Percentiles rank a stretch among this genome's conserved stretches.
phyloP scores from a whole-genome alignment of 805 yeast species.

The Wickerhamiella domercqiae region DNA sequence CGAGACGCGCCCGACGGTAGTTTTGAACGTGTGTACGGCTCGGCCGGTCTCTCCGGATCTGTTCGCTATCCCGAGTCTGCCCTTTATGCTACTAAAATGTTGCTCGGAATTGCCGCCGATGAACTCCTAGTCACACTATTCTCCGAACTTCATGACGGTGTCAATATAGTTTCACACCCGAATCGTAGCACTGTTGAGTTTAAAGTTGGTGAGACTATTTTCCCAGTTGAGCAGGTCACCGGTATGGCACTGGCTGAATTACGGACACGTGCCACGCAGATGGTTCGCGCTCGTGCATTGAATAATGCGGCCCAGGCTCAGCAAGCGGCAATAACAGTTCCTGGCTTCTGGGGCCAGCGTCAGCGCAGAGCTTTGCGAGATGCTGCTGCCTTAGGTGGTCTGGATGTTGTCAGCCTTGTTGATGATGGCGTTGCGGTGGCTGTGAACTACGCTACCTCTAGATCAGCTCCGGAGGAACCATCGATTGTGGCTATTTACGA shows the following conservation, averaged over 20 bases:
- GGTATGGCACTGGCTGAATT: constrained; percentile 71
- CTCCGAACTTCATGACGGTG: constrained; percentile 43
- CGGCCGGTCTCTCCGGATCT: constrained; percentile 52
- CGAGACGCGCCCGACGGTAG: constrained; percentile 16
- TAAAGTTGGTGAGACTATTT: constrained; percentile 32
- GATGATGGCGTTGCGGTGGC: constrained; percentile 93
- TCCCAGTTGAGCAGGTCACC: constrained; percentile 58
- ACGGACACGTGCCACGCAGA: constrained; percentile 44
- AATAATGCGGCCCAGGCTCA: constrained; percentile 28
- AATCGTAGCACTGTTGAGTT: constrained; percentile 45
- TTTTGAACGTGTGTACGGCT: constrained; percentile 53
- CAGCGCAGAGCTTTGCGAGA: constrained; percentile 62
- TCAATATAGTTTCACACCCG: constrained; percentile 27
- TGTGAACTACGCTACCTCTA: constrained; percentile 53
- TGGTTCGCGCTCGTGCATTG: constrained; percentile 40
- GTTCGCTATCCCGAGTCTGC: constrained; percentile 62
- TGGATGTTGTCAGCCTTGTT: constrained; percentile 49
- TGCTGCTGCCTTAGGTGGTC: constrained; percentile 54
- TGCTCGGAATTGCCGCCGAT: constrained; percentile 44
- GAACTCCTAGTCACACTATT: constrained; percentile 36
- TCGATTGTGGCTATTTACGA: constrained; percentile 66
- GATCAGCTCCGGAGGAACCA: constrained; percentile 25
- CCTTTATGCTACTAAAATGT: constrained; percentile 47
- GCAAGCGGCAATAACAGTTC: constrained; percentile 63
- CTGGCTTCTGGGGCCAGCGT: constrained; percentile 48